These are phyloP conservation scores for Cladorrhinum samala DNA, from an alignment of 495 filamentous ascomycete species.

Conservation along the genomic window DNA sequence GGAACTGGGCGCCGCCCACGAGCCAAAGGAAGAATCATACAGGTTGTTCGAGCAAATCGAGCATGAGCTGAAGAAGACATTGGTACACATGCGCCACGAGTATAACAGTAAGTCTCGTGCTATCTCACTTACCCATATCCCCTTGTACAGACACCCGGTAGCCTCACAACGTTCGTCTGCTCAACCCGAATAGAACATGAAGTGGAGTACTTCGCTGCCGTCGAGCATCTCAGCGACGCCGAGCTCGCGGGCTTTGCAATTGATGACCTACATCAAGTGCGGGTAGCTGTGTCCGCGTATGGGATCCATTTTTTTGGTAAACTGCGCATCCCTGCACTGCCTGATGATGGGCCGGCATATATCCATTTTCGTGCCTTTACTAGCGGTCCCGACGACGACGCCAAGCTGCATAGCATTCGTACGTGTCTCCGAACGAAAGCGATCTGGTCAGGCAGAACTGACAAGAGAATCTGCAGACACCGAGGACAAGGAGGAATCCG, in stretches of 20 bases:
- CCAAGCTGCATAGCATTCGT: conserved; percentile 47
- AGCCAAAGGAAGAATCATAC: conserved; percentile 47
- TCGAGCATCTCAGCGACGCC: conserved; percentile 38
- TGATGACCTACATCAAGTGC: conserved; percentile 43
- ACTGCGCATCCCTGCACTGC: conserved; percentile 42
- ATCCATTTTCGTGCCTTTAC: conserved; percentile 49
- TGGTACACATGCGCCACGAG: conserved; percentile 46
- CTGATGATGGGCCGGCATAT: conserved; percentile 36
- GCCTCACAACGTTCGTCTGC: too few relatives aligned
- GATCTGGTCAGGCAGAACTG: conserved; percentile 46
- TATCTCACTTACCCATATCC: too few relatives aligned
- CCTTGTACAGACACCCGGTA: too few relatives aligned
- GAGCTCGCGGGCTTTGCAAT: conserved; percentile 43
- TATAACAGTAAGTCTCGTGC: conserved; percentile 17
- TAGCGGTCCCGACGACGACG: conserved; percentile 37
- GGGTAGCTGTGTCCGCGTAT: conserved; percentile 47
- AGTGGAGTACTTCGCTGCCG: conserved; percentile 45
- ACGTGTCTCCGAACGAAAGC: not conserved
- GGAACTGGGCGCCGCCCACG: conserved; percentile 40
- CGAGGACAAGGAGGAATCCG: conserved; percentile 31
- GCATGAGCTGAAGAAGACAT: conserved; percentile 42
- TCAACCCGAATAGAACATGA: conserved; percentile 38
- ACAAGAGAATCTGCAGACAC: too few relatives aligned
- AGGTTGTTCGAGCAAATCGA: conserved; percentile 44
- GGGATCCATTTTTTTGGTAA: conserved; percentile 54